These are phyloP conservation scores for Leccinum truebloodii DNA, from an alignment of 768 basidiomycete genomes.

Conservation along the genomic window DNA sequence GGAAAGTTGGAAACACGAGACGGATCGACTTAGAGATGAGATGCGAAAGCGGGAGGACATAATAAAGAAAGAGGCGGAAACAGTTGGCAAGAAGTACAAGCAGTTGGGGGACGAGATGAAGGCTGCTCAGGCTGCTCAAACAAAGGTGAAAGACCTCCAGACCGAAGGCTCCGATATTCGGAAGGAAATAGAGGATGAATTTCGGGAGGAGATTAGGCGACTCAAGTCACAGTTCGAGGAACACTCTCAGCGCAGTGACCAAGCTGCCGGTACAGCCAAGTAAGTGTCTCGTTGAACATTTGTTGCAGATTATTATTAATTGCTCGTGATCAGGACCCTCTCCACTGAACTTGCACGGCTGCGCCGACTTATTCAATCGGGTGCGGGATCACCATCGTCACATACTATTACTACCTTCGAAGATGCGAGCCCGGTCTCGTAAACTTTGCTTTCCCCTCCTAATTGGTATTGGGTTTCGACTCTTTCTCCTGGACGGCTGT, in stretches of 20 bases:
- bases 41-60: slow-evolving; percentile 75
- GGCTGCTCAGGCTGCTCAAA: slow-evolving; percentile 46
- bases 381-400: slow-evolving; percentile 37
- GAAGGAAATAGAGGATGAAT: slow-evolving; percentile 60
- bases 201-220: slow-evolving; percentile 55
- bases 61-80: slow-evolving; percentile 66
- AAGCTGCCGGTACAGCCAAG: slow-evolving; percentile 63
- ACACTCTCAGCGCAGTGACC: slow-evolving; percentile 55
- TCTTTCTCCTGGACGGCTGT: slow-evolving; percentile 25
- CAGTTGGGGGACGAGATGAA: slow-evolving; percentile 64
- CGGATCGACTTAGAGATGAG: slow-evolving; percentile 69
- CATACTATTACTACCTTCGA: slow-evolving; percentile 13
- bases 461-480: slow-evolving; percentile 4
- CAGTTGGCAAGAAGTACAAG: slow-evolving; percentile 67
- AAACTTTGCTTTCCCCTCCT: not conserved
- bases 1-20: slow-evolving; percentile 73
- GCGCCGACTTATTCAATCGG: slow-evolving; percentile 69
- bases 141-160: slow-evolving; percentile 50
- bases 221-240: slow-evolving; percentile 56
- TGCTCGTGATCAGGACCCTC: slow-evolving; percentile 43
- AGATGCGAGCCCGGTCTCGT: slow-evolving; percentile 17
- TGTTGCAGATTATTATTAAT: not conserved
- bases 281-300: slow-evolving; percentile 33
- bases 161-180: slow-evolving; percentile 49
- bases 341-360: slow-evolving; percentile 66